These are phyloP conservation scores for Sugiyamaella japonica DNA, from an alignment of 1,139 yeast genomes.

Conservation along the genomic window DNA sequence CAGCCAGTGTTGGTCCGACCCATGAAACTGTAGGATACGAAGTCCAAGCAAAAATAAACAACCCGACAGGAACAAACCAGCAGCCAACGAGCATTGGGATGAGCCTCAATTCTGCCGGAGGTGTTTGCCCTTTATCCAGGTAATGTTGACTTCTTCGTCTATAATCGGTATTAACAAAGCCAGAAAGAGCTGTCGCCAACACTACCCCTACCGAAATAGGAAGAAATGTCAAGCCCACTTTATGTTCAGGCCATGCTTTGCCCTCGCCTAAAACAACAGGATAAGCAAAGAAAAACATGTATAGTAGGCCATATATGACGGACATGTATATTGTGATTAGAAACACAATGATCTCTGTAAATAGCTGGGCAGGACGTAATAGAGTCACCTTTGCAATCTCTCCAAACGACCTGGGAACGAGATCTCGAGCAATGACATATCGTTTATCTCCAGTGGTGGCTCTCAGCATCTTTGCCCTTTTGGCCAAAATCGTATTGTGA, in stretches of 20 bases:
- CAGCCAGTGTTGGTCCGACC: constrained; percentile 88
- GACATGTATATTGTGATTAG: constrained; percentile 84
- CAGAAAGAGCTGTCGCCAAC: constrained; percentile 52
- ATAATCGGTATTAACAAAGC: constrained; percentile 62
- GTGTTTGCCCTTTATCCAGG: constrained; percentile 51
- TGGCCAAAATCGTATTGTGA: constrained; percentile 79
- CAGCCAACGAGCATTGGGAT: constrained; percentile 72
- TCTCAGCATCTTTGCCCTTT: constrained; percentile 68
- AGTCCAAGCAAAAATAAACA: constrained; percentile 84
- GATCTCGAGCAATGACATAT: constrained; percentile 87
- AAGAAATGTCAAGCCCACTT: constrained; percentile 75
- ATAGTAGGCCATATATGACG: constrained; percentile 79
- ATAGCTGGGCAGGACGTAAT: constrained; percentile 71
- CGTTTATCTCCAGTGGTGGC: constrained; percentile 78
- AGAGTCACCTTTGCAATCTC: constrained; percentile 68
- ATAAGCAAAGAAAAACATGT: constrained; percentile 87
- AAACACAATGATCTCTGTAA: constrained; percentile 78
- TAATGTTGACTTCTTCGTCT: constrained; percentile 51
- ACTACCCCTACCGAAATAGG: constrained; percentile 70
- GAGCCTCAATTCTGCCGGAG: constrained; percentile 84
- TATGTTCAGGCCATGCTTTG: constrained; percentile 65
- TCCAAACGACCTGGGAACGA: constrained; percentile 61
- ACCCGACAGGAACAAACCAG: constrained; percentile 67
- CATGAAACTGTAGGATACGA: constrained; percentile 69
- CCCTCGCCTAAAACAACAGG: constrained; percentile 68